Evolutionary conservation across 2,329 filamentous ascomycete species (phyloP).

Genomic region (Elsinoe ampelina): DNA sequence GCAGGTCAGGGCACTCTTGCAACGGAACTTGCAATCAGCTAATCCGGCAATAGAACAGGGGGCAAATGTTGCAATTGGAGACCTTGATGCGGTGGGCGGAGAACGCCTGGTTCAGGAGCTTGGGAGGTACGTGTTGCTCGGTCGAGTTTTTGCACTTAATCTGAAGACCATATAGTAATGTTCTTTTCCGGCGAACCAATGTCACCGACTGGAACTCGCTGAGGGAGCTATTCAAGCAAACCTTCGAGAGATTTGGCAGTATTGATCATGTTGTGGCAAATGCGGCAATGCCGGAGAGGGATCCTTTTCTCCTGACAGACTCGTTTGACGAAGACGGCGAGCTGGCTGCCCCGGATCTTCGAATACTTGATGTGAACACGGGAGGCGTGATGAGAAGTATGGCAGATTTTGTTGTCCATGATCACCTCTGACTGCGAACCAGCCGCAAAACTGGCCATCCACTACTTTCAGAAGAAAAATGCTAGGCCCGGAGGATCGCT

Average conservation of each 20-base stretch:
- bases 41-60: not conserved
- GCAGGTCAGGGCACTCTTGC: not conserved
- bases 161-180: not conserved
- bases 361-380: not conserved
- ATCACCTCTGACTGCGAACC: too few relatives aligned
- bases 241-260: not conserved
- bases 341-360: not conserved
- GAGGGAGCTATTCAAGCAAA: not conserved
- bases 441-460: not conserved
- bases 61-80: not conserved
- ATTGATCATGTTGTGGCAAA: constrained; percentile 1
- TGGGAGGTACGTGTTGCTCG: not conserved
- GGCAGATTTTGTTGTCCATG: too few relatives aligned
- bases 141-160: not conserved
- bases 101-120: not conserved
- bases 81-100: not conserved
- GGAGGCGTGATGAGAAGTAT: constrained; percentile 3
- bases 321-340: not conserved
- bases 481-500: not conserved
- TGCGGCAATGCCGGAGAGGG: constrained; percentile 4
- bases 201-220: not conserved
- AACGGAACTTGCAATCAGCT: too few relatives aligned
- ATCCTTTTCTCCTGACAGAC: not conserved
- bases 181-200: not conserved
- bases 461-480: not conserved